Evolutionary conservation across 2,329 filamentous ascomycete species (phyloP).

Genomic region (Neonectria coccinea): DNA sequence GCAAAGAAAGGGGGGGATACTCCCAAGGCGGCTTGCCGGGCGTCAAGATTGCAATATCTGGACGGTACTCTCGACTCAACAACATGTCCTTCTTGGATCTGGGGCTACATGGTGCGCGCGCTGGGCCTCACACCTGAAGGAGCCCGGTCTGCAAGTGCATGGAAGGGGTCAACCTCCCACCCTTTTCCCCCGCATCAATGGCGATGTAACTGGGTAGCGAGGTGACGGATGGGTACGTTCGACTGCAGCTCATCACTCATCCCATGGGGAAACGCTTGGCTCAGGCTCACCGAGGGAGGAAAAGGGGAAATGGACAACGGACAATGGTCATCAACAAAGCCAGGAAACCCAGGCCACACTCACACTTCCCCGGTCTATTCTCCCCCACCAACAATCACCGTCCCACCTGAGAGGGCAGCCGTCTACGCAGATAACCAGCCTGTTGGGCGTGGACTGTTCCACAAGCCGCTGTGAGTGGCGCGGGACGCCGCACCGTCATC

Average conservation of each 20-base stretch:
- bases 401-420: constrained; percentile 13
- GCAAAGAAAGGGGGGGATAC: constrained; percentile 5
- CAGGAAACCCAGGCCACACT: constrained; percentile 9
- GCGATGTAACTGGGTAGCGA: constrained; percentile 10
- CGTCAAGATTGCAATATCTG: constrained; percentile 4
- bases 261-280: constrained; percentile 1
- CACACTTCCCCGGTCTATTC: background rate
- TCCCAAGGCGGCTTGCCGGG: constrained; percentile 9
- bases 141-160: constrained; percentile 1
- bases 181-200: constrained; percentile 16
- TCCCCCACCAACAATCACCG: background rate
- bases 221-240: constrained; percentile 1
- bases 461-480: constrained; percentile 23
- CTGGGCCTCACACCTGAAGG: background rate
- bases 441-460: background rate
- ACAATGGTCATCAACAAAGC: constrained; percentile 6
- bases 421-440: constrained; percentile 10
- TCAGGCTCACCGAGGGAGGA: constrained; percentile 8
- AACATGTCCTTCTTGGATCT: background rate
- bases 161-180: constrained; percentile 7
- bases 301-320: background rate
- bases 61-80: constrained; percentile 2
- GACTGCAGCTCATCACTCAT: constrained; percentile 13
- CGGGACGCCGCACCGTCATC: constrained; percentile 21
- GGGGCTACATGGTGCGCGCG: background rate